These are phyloP conservation scores for Wickerhamiella nectarea DNA, from an alignment of 805 yeast species.

Conservation along the genomic window DNA sequence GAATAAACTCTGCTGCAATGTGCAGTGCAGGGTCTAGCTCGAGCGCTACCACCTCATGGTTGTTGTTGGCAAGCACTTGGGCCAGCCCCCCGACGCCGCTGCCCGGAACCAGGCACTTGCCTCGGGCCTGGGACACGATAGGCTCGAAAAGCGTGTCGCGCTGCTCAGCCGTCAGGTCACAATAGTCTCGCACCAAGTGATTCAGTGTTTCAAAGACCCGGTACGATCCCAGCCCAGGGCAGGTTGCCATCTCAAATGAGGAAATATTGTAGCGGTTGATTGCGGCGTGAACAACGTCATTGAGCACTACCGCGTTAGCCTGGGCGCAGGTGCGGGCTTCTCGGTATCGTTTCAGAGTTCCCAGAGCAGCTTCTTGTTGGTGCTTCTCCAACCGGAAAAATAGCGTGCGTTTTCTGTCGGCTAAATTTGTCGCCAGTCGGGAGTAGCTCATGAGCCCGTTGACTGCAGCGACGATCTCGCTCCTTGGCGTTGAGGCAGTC, in stretches of 20 bases:
- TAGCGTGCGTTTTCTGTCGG: conserved; percentile 18
- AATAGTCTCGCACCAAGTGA: conserved; percentile 74
- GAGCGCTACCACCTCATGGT: conserved; percentile 46
- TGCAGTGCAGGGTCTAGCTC: conserved; percentile 72
- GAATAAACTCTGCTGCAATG: conserved; percentile 30
- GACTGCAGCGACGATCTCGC: conserved; percentile 5
- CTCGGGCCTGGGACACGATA: conserved; percentile 30
- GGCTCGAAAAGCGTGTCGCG: conserved; percentile 42
- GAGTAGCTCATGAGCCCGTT: conserved; percentile 1
- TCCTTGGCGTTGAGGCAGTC: background rate
- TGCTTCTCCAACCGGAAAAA: conserved; percentile 33
- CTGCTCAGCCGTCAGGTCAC: conserved; percentile 36
- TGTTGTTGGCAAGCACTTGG: conserved; percentile 37
- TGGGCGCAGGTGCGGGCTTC: conserved; percentile 35
- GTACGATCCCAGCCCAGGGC: conserved; percentile 22
- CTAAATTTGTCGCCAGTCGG: background rate
- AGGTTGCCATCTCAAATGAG: conserved; percentile 32
- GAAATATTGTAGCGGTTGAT: conserved; percentile 29
- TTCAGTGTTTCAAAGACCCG: conserved; percentile 37
- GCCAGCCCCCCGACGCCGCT: conserved; percentile 75
- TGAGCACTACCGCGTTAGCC: conserved; percentile 36
- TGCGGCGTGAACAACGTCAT: conserved; percentile 32
- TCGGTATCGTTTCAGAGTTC: conserved; percentile 38
- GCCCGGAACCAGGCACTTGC: conserved; percentile 62
- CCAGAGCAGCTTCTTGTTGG: conserved; percentile 44